Percentiles rank a stretch among this genome's conserved stretches.
These are phyloP conservation scores for Leishmania amazonensis DNA, from an alignment of 208 protist genomes.

Conservation along the genomic window DNA sequence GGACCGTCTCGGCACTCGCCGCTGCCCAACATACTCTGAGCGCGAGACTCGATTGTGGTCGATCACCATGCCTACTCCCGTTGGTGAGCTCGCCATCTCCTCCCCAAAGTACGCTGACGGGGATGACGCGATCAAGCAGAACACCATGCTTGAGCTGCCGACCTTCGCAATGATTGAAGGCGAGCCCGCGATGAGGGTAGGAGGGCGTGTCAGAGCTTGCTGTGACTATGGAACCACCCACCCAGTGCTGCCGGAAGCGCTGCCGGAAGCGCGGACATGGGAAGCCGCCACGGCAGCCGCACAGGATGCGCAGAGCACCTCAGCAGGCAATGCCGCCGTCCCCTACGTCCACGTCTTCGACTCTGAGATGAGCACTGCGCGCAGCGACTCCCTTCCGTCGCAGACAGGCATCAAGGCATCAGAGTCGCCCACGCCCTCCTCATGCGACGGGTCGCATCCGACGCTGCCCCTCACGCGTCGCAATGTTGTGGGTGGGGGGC, in stretches of 20 bases:
- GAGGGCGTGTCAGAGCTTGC: neutral
- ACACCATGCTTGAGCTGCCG: neutral
- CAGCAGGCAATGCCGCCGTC: neutral
- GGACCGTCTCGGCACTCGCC: neutral
- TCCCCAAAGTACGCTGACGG: neutral
- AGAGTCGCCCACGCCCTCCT: neutral
- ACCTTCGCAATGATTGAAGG: neutral
- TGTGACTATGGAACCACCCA: neutral
- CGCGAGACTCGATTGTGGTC: neutral
- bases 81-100: neutral
- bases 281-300: constrained; percentile 9
- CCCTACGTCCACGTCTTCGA: constrained; percentile 4
- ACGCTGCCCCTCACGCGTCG: constrained; percentile 11
- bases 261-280: constrained; percentile 12
- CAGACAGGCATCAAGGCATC: neutral
- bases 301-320: too few relatives aligned
- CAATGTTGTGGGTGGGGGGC: constrained; percentile 61
- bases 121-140: neutral
- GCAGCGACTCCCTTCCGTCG: neutral
- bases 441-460: neutral
- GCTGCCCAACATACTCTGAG: neutral
- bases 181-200: neutral
- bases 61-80: constrained; percentile 8
- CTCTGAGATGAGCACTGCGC: neutral
- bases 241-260: neutral